These are phyloP conservation scores for Vaccinium darrowii DNA, from an alignment of 148 eudicot genomes.

Conservation along the genomic window DNA sequence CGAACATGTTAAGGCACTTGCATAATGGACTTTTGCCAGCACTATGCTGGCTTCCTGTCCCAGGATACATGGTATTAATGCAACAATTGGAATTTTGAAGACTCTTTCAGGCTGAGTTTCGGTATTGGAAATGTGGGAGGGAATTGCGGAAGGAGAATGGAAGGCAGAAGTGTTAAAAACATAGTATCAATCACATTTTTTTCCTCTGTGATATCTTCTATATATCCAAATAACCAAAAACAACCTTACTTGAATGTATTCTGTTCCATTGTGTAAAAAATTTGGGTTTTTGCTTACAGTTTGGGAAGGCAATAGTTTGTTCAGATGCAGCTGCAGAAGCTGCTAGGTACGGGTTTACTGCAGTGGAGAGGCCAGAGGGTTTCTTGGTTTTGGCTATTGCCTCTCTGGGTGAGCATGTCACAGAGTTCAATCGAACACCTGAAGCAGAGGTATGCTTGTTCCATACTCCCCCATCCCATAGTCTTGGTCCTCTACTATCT, in stretches of 20 bases:
- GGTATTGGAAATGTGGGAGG: neutral
- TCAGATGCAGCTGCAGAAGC: constrained; percentile 90
- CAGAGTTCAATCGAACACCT: constrained; percentile 49
- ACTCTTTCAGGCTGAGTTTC: neutral
- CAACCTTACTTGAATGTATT: neutral
- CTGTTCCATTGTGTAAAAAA: neutral
- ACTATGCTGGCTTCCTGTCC: constrained; percentile 60
- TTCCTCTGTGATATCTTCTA: neutral
- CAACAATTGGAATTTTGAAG: neutral
- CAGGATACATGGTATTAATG: constrained; percentile 75
- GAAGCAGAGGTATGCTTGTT: constrained; percentile 32
- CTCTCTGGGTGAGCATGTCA: constrained; percentile 62
- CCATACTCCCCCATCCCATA: too few species aligned
- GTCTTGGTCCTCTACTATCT: neutral
- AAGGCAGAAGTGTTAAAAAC: neutral
- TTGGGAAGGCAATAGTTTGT: constrained; percentile 78
- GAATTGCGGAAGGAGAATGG: neutral
- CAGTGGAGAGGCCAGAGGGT: constrained; percentile 74
- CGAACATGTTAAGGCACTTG: constrained; percentile 74
- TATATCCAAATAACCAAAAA: neutral
- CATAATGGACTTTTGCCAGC: constrained; percentile 84
- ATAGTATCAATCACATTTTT: neutral
- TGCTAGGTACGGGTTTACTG: constrained; percentile 78
- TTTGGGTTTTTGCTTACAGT: constrained; percentile 30
- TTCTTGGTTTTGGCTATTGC: constrained; percentile 77